Percentiles rank a stretch among this genome's conserved stretches.
phyloP scores from a whole-genome alignment of 139 green algal genomes.

The Chlamydomonas incerta region DNA sequence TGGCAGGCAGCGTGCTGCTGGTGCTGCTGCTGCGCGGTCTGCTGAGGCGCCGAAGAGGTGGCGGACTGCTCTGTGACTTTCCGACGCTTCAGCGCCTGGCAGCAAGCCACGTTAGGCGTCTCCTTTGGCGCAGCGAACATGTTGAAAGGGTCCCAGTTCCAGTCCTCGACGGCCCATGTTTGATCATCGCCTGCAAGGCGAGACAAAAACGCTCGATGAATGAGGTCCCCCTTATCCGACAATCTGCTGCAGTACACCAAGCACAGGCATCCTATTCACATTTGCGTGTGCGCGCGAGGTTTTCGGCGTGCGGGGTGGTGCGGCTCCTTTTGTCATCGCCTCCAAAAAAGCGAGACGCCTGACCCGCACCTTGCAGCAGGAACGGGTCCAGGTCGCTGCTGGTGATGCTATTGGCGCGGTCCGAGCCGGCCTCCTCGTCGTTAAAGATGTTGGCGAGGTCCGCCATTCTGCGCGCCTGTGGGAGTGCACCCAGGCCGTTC shows the following conservation, averaged over 20 bases:
- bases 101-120: constrained; percentile 16
- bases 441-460: constrained; percentile 13
- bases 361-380: constrained; percentile 33
- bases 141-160: constrained; percentile 65
- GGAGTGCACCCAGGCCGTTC: too few relatives aligned
- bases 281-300: too few relatives aligned
- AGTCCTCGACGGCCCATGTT: constrained; percentile 69
- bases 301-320: neutral
- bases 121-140: constrained; percentile 60
- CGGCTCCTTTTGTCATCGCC: too few relatives aligned
- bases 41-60: neutral
- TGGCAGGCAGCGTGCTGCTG: constrained; percentile 3
- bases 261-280: too few relatives aligned
- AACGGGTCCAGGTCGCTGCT: constrained; percentile 40
- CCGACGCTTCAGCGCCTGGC: constrained; percentile 18
- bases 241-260: too few relatives aligned
- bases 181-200: constrained; percentile 63
- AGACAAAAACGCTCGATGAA: too few relatives aligned
- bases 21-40: constrained; percentile 25
- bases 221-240: too few relatives aligned
- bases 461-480: neutral
- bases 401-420: constrained; percentile 8
- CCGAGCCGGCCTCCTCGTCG: neutral
- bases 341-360: neutral
- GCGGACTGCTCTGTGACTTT: constrained; percentile 31